Evolutionary conservation across 495 filamentous ascomycete species (phyloP).

Genomic region (Penicillium waksmanii): DNA sequence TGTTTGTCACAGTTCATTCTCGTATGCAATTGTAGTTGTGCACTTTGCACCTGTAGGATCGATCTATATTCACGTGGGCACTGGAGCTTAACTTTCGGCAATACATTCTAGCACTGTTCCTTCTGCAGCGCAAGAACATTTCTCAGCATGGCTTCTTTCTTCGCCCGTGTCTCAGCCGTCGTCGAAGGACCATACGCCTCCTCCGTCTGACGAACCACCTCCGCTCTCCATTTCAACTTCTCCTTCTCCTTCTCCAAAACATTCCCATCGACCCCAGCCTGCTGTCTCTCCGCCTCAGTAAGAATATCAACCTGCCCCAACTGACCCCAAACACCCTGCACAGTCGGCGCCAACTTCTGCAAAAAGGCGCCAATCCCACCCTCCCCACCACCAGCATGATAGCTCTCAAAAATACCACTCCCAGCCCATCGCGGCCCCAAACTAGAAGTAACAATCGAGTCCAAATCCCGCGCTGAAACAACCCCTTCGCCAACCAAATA

Average conservation of each 20-base stretch:
- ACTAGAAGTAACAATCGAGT: constrained; percentile 49
- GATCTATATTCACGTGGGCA: too few relatives aligned
- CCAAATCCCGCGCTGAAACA: constrained; percentile 48
- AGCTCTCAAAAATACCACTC: constrained; percentile 62
- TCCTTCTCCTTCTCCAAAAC: constrained; percentile 40
- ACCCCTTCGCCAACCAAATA: constrained; percentile 52
- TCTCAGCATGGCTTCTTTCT: constrained; percentile 37
- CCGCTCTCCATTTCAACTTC: constrained; percentile 37
- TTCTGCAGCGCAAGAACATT: constrained; percentile 34
- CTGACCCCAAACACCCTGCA: constrained; percentile 58
- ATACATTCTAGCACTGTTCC: constrained; percentile 3
- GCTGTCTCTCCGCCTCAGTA: constrained; percentile 33
- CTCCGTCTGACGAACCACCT: constrained; percentile 41
- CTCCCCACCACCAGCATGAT: constrained; percentile 61
- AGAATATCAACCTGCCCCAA: constrained; percentile 44
- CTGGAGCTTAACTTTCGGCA: too few relatives aligned
- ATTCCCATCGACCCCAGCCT: constrained; percentile 26
- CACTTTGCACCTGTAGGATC: too few relatives aligned
- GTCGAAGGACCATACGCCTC: constrained; percentile 38
- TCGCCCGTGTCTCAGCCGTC: constrained; percentile 19
- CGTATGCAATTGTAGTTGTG: not conserved
- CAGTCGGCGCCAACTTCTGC: constrained; percentile 58
- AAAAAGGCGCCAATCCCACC: constrained; percentile 59
- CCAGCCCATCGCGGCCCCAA: constrained; percentile 62
- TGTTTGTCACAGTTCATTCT: constrained; percentile 11